Conservation (phyloP, 2,329 filamentous ascomycete genomes). For the Colletotrichum sp. region DNA sequence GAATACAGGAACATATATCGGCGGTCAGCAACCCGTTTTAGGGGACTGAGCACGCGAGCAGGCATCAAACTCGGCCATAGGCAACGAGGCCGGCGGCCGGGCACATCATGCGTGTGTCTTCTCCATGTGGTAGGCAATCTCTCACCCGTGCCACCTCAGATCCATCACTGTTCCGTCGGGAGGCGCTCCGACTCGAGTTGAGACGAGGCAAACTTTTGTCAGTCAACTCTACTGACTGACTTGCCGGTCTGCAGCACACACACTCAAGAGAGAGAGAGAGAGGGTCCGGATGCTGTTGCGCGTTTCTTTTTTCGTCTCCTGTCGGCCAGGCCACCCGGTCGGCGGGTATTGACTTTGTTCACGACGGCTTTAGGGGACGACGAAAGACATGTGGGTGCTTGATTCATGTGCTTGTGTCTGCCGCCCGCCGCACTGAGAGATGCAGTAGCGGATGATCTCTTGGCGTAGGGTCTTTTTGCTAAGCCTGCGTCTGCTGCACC, state of each 20-base stretch:
- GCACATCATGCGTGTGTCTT: not conserved
- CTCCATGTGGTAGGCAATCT: not conserved
- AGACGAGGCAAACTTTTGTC: not conserved
- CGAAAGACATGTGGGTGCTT: not conserved
- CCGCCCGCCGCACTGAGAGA: not conserved
- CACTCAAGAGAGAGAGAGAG: not conserved
- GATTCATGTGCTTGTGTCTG: not conserved
- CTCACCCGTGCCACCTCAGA: not conserved
- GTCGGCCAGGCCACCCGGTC: not conserved
- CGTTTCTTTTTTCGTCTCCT: not conserved
- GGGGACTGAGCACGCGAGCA: constrained; percentile 9
- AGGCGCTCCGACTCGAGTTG: not conserved
- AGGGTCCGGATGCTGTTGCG: not conserved
- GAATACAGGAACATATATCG: not conserved
- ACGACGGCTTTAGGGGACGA: not conserved
- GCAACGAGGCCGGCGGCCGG: not conserved
- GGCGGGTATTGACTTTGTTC: not conserved
- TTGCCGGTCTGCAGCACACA: not conserved
- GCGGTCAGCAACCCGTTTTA: not conserved
- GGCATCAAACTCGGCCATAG: not conserved
- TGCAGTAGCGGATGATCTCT: constrained; percentile 16
- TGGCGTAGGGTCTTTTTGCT: not conserved
- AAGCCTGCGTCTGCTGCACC: not conserved
- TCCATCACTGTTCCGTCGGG: not conserved
- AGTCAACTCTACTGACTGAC: not conserved